Percentiles rank a stretch among this genome's conserved stretches.
phyloP scores from a whole-genome alignment of 148 eudicot species.

The Dysphania ambrosioides region DNA sequence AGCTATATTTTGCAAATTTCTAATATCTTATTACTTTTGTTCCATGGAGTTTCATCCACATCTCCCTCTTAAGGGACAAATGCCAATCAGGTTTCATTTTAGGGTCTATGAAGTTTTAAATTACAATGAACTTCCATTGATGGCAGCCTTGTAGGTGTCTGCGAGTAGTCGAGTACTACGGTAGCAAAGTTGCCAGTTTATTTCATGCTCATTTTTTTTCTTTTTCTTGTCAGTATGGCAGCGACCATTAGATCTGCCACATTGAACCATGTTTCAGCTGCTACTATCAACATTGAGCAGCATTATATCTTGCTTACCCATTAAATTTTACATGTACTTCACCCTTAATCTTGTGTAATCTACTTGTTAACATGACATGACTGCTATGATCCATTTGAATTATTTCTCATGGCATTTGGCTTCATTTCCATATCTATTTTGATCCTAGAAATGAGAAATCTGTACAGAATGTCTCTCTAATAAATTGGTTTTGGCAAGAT shows the following conservation, averaged over 20 bases:
- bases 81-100: neutral
- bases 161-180: too few relatives aligned
- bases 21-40: neutral
- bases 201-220: too few relatives aligned
- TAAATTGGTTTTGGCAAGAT: neutral
- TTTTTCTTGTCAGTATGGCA: too few relatives aligned
- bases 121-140: neutral
- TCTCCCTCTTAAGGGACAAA: neutral
- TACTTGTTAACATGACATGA: neutral
- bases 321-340: neutral
- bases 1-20: neutral
- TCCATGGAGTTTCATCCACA: neutral
- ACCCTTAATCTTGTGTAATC: neutral
- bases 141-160: neutral
- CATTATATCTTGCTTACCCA: neutral
- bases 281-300: neutral
- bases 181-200: too few relatives aligned
- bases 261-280: neutral
- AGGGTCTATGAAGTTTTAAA: neutral
- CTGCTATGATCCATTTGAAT: neutral
- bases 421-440: neutral
- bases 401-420: neutral
- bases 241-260: neutral
- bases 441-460: neutral
- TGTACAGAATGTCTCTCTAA: neutral